phyloP scores from a whole-genome alignment of 805 yeast genomes.

The Lipomyces sp. region DNA sequence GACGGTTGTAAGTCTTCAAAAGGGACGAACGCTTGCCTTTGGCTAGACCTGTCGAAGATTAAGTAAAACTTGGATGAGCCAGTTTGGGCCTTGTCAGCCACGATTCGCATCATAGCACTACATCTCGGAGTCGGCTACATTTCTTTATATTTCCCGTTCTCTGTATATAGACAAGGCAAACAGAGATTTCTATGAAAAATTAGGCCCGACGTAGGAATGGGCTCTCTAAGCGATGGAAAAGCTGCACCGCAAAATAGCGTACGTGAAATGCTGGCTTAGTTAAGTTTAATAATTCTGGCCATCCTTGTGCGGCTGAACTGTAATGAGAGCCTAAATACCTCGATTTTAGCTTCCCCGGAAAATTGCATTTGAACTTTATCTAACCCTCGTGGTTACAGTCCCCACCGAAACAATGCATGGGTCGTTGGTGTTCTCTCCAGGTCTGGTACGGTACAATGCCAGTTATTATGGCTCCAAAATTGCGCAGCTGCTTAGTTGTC shows the following conservation, averaged over 20 bases:
- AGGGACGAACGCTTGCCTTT: slow-evolving; percentile 71
- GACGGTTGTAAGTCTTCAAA: slow-evolving; percentile 75
- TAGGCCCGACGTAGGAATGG: no score
- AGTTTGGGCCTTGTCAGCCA: no score
- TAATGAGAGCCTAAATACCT: not conserved
- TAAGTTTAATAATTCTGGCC: not conserved
- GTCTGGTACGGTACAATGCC: not conserved
- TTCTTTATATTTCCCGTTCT: no score
- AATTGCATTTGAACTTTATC: not conserved
- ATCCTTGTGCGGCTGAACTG: not conserved
- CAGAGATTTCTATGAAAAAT: no score
- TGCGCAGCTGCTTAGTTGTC: accelerated
- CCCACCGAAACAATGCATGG: not conserved
- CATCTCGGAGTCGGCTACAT: no score
- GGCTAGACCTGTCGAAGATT: slow-evolving; percentile 66
- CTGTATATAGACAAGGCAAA: no score
- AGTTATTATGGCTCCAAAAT: not conserved
- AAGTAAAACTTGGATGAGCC: slow-evolving; percentile 68
- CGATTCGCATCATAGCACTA: not conserved
- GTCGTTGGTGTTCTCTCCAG: not conserved
- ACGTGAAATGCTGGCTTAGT: not conserved
- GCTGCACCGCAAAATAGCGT: no score
- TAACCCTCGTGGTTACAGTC: not conserved
- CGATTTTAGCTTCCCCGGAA: not conserved
- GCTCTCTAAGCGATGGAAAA: no score